Evolutionary conservation across 805 yeast species (phyloP).

Genomic region (Sugiyamaella marilandica): DNA sequence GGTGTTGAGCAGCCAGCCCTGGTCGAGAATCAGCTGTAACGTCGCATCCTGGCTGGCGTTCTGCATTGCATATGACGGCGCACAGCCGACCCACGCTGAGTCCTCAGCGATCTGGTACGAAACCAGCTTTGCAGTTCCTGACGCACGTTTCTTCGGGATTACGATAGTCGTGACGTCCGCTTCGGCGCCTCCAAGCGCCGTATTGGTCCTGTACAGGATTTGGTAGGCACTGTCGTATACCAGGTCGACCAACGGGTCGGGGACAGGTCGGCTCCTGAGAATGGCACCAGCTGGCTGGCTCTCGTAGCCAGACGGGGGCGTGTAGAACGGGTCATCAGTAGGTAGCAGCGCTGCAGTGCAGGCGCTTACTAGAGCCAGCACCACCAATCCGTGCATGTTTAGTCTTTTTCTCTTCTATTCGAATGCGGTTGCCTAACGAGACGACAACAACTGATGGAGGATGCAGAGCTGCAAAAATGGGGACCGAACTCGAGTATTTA

Average conservation of each 20-base stretch:
- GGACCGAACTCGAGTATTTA: neutral
- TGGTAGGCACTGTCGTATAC: constrained; percentile 21
- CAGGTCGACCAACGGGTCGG: constrained; percentile 8
- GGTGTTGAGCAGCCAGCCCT: constrained; percentile 17
- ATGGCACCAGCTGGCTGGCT: constrained; percentile 12
- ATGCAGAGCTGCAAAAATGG: neutral
- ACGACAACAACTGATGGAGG: too few relatives aligned
- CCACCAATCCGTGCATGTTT: neutral
- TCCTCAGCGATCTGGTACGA: constrained; percentile 31
- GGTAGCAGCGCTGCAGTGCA: constrained; percentile 7
- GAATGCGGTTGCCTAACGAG: neutral
- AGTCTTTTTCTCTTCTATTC: neutral
- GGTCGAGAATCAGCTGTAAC: constrained; percentile 14
- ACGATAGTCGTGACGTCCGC: constrained; percentile 29
- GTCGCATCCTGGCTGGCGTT: constrained; percentile 12
- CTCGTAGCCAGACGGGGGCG: constrained; percentile 19
- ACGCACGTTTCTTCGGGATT: constrained; percentile 17
- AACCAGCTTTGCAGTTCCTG: constrained; percentile 15
- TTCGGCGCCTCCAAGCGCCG: constrained; percentile 25
- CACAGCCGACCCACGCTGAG: constrained; percentile 25
- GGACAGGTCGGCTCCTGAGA: constrained; percentile 9
- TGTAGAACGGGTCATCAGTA: constrained; percentile 23
- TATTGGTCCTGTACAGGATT: constrained; percentile 24
- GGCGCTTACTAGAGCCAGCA: neutral
- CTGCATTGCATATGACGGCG: constrained; percentile 26